phyloP scores from a whole-genome alignment of 164 flowering plant genomes.

The Macadamia integrifolia region DNA sequence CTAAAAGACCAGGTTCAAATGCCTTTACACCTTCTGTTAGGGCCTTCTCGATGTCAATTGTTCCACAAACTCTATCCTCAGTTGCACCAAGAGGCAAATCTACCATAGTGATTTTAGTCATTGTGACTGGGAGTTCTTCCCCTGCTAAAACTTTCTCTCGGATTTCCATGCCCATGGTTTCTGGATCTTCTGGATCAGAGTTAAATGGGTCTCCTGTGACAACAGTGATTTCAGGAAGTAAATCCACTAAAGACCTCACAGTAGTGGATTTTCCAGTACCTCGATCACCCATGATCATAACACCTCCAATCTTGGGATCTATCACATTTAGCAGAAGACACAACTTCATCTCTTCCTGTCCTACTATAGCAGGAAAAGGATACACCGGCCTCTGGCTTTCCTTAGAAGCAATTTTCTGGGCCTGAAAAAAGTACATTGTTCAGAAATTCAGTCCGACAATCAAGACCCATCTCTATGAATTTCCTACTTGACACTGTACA shows the following conservation, averaged over 20 bases:
- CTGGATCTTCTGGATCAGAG: conserved; percentile 92
- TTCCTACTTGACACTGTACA: too few relatives aligned
- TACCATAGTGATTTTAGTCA: conserved; percentile 88
- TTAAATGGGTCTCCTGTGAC: conserved; percentile 87
- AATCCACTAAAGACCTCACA: conserved; percentile 84
- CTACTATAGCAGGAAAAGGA: conserved; percentile 94
- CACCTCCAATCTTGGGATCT: conserved; percentile 98
- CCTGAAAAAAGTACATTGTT: conserved; percentile 37
- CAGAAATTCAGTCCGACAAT: not conserved
- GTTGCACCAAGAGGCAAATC: conserved; percentile 96
- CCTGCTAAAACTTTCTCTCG: conserved; percentile 56
- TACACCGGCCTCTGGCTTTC: conserved; percentile 87
- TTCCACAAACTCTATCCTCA: conserved; percentile 95
- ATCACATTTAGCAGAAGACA: conserved; percentile 90
- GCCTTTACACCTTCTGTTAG: conserved; percentile 95
- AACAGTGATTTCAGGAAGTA: conserved; percentile 81
- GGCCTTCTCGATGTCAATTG: conserved; percentile 95
- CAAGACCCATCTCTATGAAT: too few relatives aligned
- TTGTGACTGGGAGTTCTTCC: conserved; percentile 42
- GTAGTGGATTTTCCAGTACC: conserved; percentile 97
- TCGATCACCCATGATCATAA: conserved; percentile 98
- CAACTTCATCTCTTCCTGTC: conserved; percentile 97
- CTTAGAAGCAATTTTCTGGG: conserved; percentile 39
- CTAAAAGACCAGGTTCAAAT: conserved; percentile 94
- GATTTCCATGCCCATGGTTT: conserved; percentile 83